Percentiles rank a stretch among this genome's conserved stretches.
Conservation (phyloP, 1,284 basidiomycete genomes). For the Rhodotorula sp. region DNA sequence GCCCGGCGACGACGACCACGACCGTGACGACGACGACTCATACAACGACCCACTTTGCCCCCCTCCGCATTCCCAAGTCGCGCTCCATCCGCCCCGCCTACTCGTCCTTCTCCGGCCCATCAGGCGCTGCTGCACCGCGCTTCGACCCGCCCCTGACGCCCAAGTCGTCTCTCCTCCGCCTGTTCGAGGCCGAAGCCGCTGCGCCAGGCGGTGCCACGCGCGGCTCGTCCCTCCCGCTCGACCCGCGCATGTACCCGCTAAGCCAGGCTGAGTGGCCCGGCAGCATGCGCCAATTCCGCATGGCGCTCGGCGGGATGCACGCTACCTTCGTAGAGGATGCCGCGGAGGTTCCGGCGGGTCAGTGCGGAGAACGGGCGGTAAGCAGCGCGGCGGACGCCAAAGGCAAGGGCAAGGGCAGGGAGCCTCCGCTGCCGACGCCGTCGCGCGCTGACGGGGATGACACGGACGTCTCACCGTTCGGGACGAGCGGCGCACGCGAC, state of each 20-base stretch:
- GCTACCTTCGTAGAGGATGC: slow-evolving; percentile 27
- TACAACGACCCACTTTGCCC: slow-evolving; percentile 47
- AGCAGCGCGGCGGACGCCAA: neutral
- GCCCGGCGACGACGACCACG: slow-evolving; percentile 42
- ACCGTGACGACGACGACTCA: slow-evolving; percentile 47
- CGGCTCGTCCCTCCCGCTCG: slow-evolving; percentile 16
- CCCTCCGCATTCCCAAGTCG: slow-evolving; percentile 43
- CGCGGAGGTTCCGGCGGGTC: neutral
- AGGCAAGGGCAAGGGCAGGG: slow-evolving; percentile 19
- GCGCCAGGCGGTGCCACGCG: slow-evolving; percentile 6
- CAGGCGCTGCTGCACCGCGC: neutral
- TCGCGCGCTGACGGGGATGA: neutral
- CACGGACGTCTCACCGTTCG: neutral
- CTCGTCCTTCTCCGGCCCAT: slow-evolving; percentile 28
- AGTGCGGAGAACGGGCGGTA: no score
- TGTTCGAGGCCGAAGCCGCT: slow-evolving; percentile 9
- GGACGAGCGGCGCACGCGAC: neutral
- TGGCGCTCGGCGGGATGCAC: slow-evolving; percentile 29
- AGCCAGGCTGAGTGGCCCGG: slow-evolving; percentile 27
- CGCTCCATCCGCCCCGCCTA: slow-evolving; percentile 10
- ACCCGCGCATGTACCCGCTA: slow-evolving; percentile 40
- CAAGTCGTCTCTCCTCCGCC: neutral
- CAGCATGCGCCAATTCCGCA: slow-evolving; percentile 15
- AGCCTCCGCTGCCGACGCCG: neutral
- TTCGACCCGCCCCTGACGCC: slow-evolving; percentile 8